phyloP scores from a whole-genome alignment of 768 basidiomycete genomes.

The Phlebiopsis flavidoalba region DNA sequence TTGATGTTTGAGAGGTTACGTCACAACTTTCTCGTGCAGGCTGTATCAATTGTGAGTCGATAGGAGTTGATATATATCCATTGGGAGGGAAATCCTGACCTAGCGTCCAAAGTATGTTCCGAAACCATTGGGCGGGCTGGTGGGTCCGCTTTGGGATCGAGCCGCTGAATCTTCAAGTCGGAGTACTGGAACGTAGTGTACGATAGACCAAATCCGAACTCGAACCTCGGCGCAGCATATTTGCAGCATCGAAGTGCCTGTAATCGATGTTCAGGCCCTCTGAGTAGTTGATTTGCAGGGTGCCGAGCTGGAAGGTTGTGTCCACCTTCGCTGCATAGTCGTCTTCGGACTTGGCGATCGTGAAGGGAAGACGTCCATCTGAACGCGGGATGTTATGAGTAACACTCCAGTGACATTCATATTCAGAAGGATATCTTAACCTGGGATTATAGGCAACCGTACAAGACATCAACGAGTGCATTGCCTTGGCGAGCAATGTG shows the following conservation, averaged over 20 bases:
- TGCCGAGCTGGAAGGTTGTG: constrained; percentile 18
- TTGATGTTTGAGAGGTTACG: constrained; percentile 46
- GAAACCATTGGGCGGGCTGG: constrained; percentile 35
- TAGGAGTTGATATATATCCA: not conserved
- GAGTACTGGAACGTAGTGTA: constrained; percentile 72
- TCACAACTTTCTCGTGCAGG: constrained; percentile 48
- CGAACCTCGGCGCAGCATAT: constrained; percentile 49
- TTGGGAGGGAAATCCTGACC: constrained; percentile 27
- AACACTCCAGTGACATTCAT: not conserved
- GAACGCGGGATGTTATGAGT: not conserved
- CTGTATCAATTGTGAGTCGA: constrained; percentile 21
- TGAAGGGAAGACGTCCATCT: constrained; percentile 45
- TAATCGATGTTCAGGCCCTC: constrained; percentile 59
- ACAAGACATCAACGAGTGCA: constrained; percentile 43
- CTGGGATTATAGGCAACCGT: constrained; percentile 45
- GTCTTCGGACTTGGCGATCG: constrained; percentile 36
- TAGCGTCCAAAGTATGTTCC: constrained; percentile 50
- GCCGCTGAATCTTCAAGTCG: constrained; percentile 28
- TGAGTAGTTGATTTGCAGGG: constrained; percentile 46
- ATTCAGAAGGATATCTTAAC: constrained; percentile 22
- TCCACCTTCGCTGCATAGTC: constrained; percentile 57
- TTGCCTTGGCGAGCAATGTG: constrained; percentile 10
- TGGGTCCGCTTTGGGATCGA: constrained; percentile 32
- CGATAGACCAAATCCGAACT: constrained; percentile 70
- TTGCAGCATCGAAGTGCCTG: constrained; percentile 44